Conservation (phyloP, 495 filamentous ascomycete species). For the Trichoderma reesei region DNA sequence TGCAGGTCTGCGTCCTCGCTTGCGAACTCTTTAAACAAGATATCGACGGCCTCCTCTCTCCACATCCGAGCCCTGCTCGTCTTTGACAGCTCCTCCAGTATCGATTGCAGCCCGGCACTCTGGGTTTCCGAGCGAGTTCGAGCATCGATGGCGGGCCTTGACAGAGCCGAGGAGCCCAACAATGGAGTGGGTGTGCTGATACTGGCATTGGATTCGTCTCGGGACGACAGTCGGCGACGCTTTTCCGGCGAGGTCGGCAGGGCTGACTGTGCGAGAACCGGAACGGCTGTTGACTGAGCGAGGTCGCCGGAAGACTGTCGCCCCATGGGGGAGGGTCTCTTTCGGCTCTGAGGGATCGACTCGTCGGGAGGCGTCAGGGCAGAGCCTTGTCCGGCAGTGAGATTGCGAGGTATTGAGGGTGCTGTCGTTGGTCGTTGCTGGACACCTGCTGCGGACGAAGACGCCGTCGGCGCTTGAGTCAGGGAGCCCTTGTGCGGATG, state of each 20-base stretch:
- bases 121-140: background rate
- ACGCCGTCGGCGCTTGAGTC: slow-evolving; percentile 16
- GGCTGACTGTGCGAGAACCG: background rate
- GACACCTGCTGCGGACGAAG: slow-evolving; percentile 7
- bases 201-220: slow-evolving; percentile 10
- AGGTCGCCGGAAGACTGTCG: background rate
- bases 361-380: slow-evolving; percentile 43
- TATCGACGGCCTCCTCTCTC: slow-evolving; percentile 40
- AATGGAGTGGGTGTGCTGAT: slow-evolving; percentile 7
- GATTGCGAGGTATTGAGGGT: background rate
- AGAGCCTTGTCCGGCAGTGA: slow-evolving; percentile 23
- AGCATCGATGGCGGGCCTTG: background rate
- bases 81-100: slow-evolving; percentile 25
- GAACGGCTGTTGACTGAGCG: background rate
- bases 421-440: background rate
- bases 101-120: background rate
- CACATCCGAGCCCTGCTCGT: slow-evolving; percentile 22
- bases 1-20: slow-evolving; percentile 39
- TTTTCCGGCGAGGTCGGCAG: slow-evolving; percentile 23
- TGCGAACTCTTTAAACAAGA: slow-evolving; percentile 39
- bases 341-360: slow-evolving; percentile 6
- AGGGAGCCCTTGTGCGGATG: slow-evolving; percentile 6
- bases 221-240: slow-evolving; percentile 29
- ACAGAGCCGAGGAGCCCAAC: background rate
- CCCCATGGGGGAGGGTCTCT: background rate